phyloP scores from a whole-genome alignment of 768 basidiomycete species.

The Pluteus cervinus region DNA sequence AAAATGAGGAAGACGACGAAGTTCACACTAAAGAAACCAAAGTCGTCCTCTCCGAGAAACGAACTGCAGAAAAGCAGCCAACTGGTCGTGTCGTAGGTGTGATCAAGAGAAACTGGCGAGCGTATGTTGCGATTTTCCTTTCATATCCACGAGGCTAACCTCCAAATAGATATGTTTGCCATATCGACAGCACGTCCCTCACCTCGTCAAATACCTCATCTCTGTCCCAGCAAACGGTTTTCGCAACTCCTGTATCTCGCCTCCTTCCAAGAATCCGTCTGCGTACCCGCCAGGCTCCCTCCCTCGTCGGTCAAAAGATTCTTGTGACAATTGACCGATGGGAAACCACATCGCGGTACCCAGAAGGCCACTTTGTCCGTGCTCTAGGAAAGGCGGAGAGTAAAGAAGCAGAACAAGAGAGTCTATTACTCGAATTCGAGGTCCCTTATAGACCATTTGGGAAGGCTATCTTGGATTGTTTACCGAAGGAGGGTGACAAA shows the following conservation, averaged over 20 bases:
- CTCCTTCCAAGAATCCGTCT: conserved; percentile 90
- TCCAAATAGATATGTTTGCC: conserved; percentile 75
- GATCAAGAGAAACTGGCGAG: conserved; percentile 93
- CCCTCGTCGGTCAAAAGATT: conserved; percentile 88
- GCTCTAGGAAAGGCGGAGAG: conserved; percentile 86
- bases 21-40: conserved; percentile 36
- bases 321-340: conserved; percentile 93
- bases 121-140: conserved; percentile 38
- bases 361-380: conserved; percentile 95
- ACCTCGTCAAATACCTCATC: conserved; percentile 75
- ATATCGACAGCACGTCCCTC: conserved; percentile 86
- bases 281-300: conserved; percentile 89
- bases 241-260: conserved; percentile 89
- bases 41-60: conserved; percentile 27
- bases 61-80: conserved; percentile 66
- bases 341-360: conserved; percentile 83
- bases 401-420: conserved; percentile 96
- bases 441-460: conserved; percentile 96
- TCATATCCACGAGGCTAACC: conserved; percentile 4
- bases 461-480: conserved; percentile 87
- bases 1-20: conserved; percentile 33
- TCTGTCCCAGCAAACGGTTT: conserved; percentile 82
- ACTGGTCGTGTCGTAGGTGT: conserved; percentile 91
- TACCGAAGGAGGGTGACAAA: conserved; percentile 82
- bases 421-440: conserved; percentile 88